phyloP scores from a whole-genome alignment of 345 rosid genomes.

The Luvunga scandens region DNA sequence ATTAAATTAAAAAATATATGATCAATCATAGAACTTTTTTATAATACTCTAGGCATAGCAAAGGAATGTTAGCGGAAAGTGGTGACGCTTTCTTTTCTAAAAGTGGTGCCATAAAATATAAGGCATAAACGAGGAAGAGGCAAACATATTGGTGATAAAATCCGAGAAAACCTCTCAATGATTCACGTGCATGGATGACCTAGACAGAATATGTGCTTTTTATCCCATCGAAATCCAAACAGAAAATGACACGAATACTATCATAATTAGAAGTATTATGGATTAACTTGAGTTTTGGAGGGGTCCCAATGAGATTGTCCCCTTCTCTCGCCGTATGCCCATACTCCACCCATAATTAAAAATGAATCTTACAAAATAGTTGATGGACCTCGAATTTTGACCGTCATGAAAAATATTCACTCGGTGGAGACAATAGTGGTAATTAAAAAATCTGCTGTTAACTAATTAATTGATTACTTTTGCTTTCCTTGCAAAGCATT shows the following conservation, averaged over 20 bases:
- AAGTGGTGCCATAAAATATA: not conserved
- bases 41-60: not conserved
- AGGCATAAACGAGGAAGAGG: not conserved
- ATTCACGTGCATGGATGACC: conserved; percentile 6
- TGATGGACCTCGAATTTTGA: not conserved
- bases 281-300: not conserved
- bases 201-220: conserved; percentile 7
- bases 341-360: not conserved
- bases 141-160: conserved; percentile 1
- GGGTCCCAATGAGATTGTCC: conserved; percentile 13
- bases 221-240: conserved; percentile 6
- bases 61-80: conserved; percentile 16
- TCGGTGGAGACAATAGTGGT: not conserved
- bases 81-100: conserved; percentile 4
- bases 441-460: no score
- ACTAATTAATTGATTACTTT: not conserved
- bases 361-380: not conserved
- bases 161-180: conserved; percentile 9
- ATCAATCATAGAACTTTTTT: not conserved
- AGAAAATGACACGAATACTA: conserved; percentile 18
- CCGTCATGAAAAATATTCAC: not conserved
- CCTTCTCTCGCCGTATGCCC: not conserved
- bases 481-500: not conserved
- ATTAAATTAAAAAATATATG: not conserved
- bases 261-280: not conserved